These are phyloP conservation scores for Colletotrichum abscissum DNA, from an alignment of 2,329 filamentous ascomycete genomes.

Conservation along the genomic window DNA sequence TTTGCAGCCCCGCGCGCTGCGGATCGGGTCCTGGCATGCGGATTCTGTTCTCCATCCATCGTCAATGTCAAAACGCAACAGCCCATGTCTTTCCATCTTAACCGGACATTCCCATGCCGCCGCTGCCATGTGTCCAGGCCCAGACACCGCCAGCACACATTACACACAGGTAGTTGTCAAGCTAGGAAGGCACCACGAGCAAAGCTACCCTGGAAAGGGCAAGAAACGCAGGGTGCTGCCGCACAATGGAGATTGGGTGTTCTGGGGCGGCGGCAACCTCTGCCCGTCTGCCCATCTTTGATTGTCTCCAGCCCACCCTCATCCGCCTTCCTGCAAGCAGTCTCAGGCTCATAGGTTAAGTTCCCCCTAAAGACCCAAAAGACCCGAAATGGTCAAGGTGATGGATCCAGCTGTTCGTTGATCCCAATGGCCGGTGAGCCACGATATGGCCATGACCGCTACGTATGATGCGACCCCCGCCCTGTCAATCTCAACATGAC, in stretches of 20 bases:
- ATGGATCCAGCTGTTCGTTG: constrained; percentile 8
- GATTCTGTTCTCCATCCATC: not conserved
- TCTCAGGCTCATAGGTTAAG: not conserved
- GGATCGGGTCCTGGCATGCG: not conserved
- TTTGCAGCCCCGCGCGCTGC: not conserved
- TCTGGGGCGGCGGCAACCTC: constrained; percentile 17
- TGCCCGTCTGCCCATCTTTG: constrained; percentile 28
- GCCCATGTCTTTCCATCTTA: not conserved
- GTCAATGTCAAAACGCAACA: not conserved
- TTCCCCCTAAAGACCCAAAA: not conserved
- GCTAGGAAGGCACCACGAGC: not conserved
- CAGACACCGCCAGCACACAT: not conserved
- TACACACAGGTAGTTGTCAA: not conserved
- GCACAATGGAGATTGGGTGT: constrained; percentile 8
- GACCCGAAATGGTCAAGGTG: not conserved
- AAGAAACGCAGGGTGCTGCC: not conserved
- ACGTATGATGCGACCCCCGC: constrained; percentile 31
- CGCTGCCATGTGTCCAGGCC: not conserved
- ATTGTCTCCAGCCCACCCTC: constrained; percentile 26
- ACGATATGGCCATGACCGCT: constrained; percentile 24
- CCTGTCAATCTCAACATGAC: constrained; percentile 32
- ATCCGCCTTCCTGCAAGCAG: constrained; percentile 16
- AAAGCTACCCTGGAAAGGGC: not conserved
- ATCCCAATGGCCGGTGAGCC: constrained; percentile 28
- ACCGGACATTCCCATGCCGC: not conserved